These are phyloP conservation scores for Trichoderma aggressivum DNA, from an alignment of 2,329 filamentous ascomycete species.

Conservation along the genomic window DNA sequence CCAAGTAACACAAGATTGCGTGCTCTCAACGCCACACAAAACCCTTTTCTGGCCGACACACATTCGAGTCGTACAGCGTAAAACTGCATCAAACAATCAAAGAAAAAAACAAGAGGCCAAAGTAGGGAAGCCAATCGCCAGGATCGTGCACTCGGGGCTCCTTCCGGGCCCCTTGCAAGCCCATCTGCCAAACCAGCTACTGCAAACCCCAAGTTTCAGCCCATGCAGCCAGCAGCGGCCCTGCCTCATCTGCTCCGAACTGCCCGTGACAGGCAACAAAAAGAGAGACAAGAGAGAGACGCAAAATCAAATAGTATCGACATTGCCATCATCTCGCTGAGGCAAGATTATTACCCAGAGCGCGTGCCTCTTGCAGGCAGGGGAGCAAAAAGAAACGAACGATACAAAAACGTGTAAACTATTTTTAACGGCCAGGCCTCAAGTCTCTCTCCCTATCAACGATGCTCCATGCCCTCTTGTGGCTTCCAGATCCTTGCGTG, in stretches of 20 bases:
- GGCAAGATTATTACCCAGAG: neutral
- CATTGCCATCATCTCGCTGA: neutral
- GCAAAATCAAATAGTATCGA: neutral
- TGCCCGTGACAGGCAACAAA: neutral
- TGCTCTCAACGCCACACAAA: neutral
- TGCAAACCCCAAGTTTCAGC: conserved; percentile 9
- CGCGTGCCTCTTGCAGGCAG: neutral
- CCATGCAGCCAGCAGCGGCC: neutral
- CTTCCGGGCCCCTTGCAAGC: conserved; percentile 9
- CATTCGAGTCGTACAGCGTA: neutral
- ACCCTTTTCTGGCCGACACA: neutral
- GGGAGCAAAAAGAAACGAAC: neutral
- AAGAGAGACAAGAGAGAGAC: neutral
- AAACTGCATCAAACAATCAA: neutral
- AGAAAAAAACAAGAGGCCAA: neutral
- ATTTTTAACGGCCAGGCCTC: neutral
- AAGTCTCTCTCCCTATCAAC: neutral
- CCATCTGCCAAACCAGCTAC: conserved; percentile 11
- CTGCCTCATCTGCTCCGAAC: neutral
- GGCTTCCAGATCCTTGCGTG: neutral
- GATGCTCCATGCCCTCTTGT: neutral
- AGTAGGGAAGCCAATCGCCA: neutral
- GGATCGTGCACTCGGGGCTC: conserved; percentile 7
- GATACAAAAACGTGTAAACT: neutral
- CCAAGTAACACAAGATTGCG: neutral